Evolutionary conservation across 371 early-diverging fungal species (phyloP), one percentile per base, ranked within the genome.

Genomic region (Amoeboaphelidium occidentale): DNA sequence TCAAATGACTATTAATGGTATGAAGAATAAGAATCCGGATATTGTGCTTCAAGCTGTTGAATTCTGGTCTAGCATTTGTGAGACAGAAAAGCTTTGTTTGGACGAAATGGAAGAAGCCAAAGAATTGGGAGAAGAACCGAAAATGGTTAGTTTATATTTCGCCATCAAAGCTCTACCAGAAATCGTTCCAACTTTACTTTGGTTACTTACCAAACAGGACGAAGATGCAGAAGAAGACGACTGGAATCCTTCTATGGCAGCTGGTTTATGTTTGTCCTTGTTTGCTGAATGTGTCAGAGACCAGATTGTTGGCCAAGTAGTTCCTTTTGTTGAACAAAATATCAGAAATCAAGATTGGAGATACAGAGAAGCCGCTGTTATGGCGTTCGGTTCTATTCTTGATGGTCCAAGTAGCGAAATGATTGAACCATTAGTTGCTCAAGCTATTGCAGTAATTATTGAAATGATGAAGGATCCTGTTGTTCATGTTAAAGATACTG

Each of bases 21-120:
- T 96, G 90, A 77, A 77, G 53, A 28, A 49, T 28, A 21, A 59
- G 10, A 76, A 81, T 46, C 79, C 82, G 42, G 74, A 75, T 21
- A 83, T 96, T 39, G 88, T 81, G 2, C 63, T 88, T 50, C 94
- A 96, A 62, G 92, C 94, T 42, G 78, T 96, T 50, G 97, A 96
- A 68, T 96, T 96, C 61, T 96, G 97, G 97, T 86, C 91, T 17
- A 89, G 93, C 21, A 81, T 96, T 20, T 89, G 88, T 60, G 97
- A 96, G 54, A 82, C 78, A 52, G 97, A 96, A 63, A 72, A 80
- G 45, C 78, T 79, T 44, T 57, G 81, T 10, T 66, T 67, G 27
- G 56, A 65, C 10, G 70, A 74, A 20, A 65, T 60, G 32, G 57
- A 58, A 1, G 73, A 78, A 27, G 69, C 41, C 2, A 57, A 58